phyloP scores from a whole-genome alignment of 164 flowering plant species.

The Kalanchoe fedtschenkoi region DNA sequence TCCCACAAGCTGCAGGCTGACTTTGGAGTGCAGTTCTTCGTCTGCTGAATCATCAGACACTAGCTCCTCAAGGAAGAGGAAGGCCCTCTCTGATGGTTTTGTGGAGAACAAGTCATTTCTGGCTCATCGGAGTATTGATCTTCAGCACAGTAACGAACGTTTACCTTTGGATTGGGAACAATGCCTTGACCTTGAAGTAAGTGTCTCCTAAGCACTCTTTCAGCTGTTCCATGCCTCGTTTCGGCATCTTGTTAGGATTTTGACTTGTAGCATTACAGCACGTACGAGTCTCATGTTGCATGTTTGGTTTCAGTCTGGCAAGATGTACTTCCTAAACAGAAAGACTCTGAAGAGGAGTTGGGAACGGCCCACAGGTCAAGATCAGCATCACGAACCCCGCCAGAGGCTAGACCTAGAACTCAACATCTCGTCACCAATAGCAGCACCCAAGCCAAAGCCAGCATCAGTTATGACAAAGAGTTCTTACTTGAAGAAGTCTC shows the following conservation, averaged over 20 bases:
- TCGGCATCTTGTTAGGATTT: not conserved
- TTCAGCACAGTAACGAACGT: constrained; percentile 37
- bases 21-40: constrained; percentile 13
- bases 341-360: constrained; percentile 46
- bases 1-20: constrained; percentile 13
- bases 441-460: not conserved
- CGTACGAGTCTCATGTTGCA: not conserved
- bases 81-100: constrained; percentile 25
- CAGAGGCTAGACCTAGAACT: constrained; percentile 55
- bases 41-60: constrained; percentile 20
- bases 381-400: constrained; percentile 5
- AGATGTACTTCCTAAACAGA: constrained; percentile 50
- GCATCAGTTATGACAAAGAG: not conserved
- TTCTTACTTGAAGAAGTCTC: not conserved
- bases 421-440: constrained; percentile 32
- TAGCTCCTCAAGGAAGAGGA: constrained; percentile 40
- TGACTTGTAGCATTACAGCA: not conserved
- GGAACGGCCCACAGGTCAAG: constrained; percentile 24
- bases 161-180: constrained; percentile 58
- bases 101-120: constrained; percentile 6
- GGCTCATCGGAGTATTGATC: constrained; percentile 24
- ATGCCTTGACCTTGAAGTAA: constrained; percentile 58
- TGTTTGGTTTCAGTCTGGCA: constrained; percentile 41
- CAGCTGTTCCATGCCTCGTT: not conserved
- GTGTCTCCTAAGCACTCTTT: constrained; percentile 8